Evolutionary conservation across 306 rosid species (phyloP).

Genomic region (Abrus pulchellus): DNA sequence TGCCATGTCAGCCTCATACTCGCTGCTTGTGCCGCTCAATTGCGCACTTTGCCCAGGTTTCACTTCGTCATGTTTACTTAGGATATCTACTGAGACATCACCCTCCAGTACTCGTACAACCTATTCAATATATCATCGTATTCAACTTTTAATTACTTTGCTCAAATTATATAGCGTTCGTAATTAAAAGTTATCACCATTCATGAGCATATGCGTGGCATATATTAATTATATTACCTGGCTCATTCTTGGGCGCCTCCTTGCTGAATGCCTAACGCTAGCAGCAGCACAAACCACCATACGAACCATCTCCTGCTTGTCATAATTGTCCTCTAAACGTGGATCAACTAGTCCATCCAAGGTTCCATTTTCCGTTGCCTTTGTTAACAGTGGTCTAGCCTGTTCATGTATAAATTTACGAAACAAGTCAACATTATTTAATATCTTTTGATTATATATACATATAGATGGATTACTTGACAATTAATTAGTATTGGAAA

Average conservation of each 20-base stretch:
- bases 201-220: not conserved
- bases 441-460: not conserved
- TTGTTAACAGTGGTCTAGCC: slow-evolving; percentile 80
- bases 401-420: slow-evolving; percentile 47
- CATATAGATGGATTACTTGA: not conserved
- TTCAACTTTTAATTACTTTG: not conserved
- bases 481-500: not conserved
- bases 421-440: not conserved
- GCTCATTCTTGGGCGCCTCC: slow-evolving; percentile 86
- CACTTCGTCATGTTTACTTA: slow-evolving; percentile 58
- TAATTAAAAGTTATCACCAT: not conserved
- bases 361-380: slow-evolving; percentile 57
- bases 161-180: not conserved
- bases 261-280: slow-evolving; percentile 74
- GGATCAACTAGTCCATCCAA: slow-evolving; percentile 68
- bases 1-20: slow-evolving; percentile 66
- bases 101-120: slow-evolving; percentile 84
- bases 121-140: slow-evolving; percentile 50
- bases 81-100: slow-evolving; percentile 73
- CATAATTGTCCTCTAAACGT: slow-evolving; percentile 62
- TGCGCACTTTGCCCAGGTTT: slow-evolving; percentile 59
- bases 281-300: slow-evolving; percentile 88
- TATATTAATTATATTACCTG: slow-evolving; percentile 57
- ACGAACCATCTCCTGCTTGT: slow-evolving; percentile 60
- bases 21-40: slow-evolving; percentile 49